A percentile compares a stretch with the other conserved stretches of the same genome.
Evolutionary conservation across 1,284 basidiomycete species (phyloP).

Genomic region (Kwoniella shivajii): DNA sequence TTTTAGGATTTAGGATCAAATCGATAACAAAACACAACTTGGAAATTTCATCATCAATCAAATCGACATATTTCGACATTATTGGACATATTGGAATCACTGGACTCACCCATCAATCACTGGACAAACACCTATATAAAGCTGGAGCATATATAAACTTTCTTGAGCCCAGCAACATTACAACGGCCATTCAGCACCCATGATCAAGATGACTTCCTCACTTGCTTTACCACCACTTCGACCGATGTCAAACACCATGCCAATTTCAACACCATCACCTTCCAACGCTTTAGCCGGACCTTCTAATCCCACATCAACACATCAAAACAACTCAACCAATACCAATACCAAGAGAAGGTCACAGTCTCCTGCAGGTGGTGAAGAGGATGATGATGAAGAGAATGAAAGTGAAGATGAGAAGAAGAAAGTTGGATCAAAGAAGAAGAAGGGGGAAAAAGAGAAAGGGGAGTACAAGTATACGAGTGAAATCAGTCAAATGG

Average conservation of each 20-base stretch:
- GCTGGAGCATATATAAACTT: too few relatives aligned
- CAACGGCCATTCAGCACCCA: too few relatives aligned
- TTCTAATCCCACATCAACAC: neutral
- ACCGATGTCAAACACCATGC: neutral
- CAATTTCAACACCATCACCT: constrained; percentile 1
- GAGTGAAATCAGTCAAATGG: constrained; percentile 82
- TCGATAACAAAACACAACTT: too few relatives aligned
- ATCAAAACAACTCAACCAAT: neutral
- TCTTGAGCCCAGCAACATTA: too few relatives aligned
- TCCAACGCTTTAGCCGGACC: constrained; percentile 6
- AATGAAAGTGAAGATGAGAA: constrained; percentile 43
- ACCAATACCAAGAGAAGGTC: neutral
- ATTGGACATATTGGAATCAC: too few relatives aligned
- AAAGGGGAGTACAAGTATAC: constrained; percentile 69
- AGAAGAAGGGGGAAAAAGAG: constrained; percentile 15
- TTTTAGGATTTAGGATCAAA: too few relatives aligned
- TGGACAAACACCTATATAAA: too few relatives aligned
- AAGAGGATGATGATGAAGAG: constrained; percentile 36
- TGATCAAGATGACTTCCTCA: constrained; percentile 7
- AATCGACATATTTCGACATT: too few relatives aligned
- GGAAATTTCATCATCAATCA: too few relatives aligned
- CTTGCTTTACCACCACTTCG: constrained; percentile 11
- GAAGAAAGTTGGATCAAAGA: constrained; percentile 32
- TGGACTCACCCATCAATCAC: too few relatives aligned
- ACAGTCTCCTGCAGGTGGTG: constrained; percentile 2